Evolutionary conservation across 768 basidiomycete genomes (phyloP), one percentile per base, ranked within the genome.

Genomic region (Boletus barrowsii): DNA sequence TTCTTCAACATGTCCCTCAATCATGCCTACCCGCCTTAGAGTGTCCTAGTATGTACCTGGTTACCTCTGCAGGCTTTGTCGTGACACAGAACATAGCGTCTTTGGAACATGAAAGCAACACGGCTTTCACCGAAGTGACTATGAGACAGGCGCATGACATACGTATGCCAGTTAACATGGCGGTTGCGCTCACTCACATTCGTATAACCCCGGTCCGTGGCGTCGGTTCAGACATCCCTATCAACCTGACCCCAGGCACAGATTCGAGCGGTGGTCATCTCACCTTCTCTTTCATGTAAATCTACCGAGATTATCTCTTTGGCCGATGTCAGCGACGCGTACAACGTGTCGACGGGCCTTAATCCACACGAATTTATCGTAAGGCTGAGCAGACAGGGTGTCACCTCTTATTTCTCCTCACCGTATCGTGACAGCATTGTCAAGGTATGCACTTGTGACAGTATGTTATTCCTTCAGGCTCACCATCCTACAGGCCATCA

Each of bases 311-410:
- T 96, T 50, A 84, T 95, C 50, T 79, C 83, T 7, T 71, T 94
- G 24, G 72, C 80, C 4, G 93, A 95, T 55, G 81, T 97, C 58
- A 91, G 90, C 71, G 93, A 97, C 61, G 82, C 91, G 1, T 89
- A 92, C 70, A 88, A 88, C 42, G 83, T 93, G 20, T 82, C 85
- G 3, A 88, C 85, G 15, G 88, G 88, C 8, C 80, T 84, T 15
- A 89, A 93, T 48, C 75, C 76, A n/a, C 65, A 86, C 51, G 89
- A 93, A 63, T 93, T 94, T 63, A 87, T 92, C 56, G 83, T 93
- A 56, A 80, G 91, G 42, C 79, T 87, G 42, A 83, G 81, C 53
- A 77, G 81, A 55, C 87, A 89, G 56, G 86, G 84, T 5, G 76
- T 80, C 10, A 90, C 87, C 0, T 73, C 87, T 39, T 91, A 90